Evolutionary conservation across 345 rosid genomes (phyloP), one percentile per base, ranked within the genome.

Genomic region (Arabis hirsuta): DNA sequence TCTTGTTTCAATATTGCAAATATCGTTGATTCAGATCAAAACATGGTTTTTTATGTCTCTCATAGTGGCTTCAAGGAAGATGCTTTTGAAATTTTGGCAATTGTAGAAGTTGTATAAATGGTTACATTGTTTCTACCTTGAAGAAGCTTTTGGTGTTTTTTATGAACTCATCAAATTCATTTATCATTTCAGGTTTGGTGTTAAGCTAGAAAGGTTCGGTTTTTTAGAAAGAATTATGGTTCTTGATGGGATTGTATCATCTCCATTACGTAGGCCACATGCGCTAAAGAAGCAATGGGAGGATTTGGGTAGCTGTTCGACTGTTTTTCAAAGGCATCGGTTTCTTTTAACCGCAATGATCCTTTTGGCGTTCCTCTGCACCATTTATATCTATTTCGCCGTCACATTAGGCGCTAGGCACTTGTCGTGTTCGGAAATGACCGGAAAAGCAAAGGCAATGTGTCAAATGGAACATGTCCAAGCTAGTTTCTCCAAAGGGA

Each of bases 321-420:
- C 96, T 6, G 84, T 95, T 6, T 24, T 82, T 24, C 84, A 83
- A 62, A 80, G 99, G 73, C 99, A 95, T 74, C 86, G 96, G 2
- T 95, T 85, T 76, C 96, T 95, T 46, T 76, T 91, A 82, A 88
- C 92, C 1, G 94, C 96, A 52, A 77, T 95, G 73, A 66, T 63
- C 61, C 93, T 95, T 45, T 76, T 95, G 82, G 78, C 79, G 11
- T 88, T 89, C 65, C 87, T 95, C 63, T 95, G 97, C 81, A 88
- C 97, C 7, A 55, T 95, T 71, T 95, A 95, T 78, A 93, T 95
- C 68, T 95, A 95, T 76, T 95, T 95, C 47, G 97, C 99, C 2
- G 76, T 95, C 67, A 95, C 99, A 13, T 66, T 95, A 69, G 97
- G 96, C n/a, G 78, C 81, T 12, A 44, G 80, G 2, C 84, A 69